Evolutionary conservation across 257 asterid genomes (phyloP).

Genomic region (Thymus mandschuricus): DNA sequence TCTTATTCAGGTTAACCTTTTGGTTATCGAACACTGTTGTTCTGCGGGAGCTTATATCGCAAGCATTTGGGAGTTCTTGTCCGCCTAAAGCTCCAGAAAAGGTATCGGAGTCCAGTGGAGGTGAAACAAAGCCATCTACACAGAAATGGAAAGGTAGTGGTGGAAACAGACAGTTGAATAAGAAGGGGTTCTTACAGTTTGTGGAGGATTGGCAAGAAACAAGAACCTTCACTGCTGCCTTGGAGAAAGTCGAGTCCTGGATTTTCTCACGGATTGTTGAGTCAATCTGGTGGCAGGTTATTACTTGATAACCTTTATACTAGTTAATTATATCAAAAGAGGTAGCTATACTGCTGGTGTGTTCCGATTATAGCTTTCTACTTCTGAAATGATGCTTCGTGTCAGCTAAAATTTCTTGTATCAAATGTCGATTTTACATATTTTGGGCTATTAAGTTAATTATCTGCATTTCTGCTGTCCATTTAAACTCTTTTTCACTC

Average conservation of each 20-base stretch:
- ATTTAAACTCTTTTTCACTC: slow-evolving; percentile 6
- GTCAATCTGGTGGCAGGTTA: slow-evolving; percentile 99
- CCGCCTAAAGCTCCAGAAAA: slow-evolving; percentile 53
- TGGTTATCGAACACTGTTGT: slow-evolving; percentile 93
- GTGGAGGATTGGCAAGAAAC: slow-evolving; percentile 96
- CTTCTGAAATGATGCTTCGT: slow-evolving; percentile 12
- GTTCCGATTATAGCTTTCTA: slow-evolving; percentile 3
- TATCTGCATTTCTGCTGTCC: slow-evolving; percentile 10
- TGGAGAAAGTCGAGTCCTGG: slow-evolving; percentile 93
- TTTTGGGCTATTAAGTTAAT: slow-evolving; percentile 20
- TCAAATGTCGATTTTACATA: slow-evolving; percentile 4
- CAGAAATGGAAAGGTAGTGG: slow-evolving; percentile 42
- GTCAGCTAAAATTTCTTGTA: neutral
- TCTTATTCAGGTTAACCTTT: slow-evolving; percentile 69
- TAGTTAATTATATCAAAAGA: slow-evolving; percentile 11
- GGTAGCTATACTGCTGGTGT: neutral
- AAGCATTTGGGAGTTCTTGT: slow-evolving; percentile 80
- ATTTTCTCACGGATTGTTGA: slow-evolving; percentile 90
- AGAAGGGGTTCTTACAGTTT: slow-evolving; percentile 56
- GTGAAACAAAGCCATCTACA: slow-evolving; percentile 43
- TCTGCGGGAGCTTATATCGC: slow-evolving; percentile 79
- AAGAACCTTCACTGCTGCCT: slow-evolving; percentile 73
- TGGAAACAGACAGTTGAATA: slow-evolving; percentile 48
- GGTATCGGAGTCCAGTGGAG: slow-evolving; percentile 47
- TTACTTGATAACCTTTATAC: slow-evolving; percentile 10